These are phyloP conservation scores for Clonostachys solani DNA, from an alignment of 2,329 filamentous ascomycete species.

Conservation along the genomic window DNA sequence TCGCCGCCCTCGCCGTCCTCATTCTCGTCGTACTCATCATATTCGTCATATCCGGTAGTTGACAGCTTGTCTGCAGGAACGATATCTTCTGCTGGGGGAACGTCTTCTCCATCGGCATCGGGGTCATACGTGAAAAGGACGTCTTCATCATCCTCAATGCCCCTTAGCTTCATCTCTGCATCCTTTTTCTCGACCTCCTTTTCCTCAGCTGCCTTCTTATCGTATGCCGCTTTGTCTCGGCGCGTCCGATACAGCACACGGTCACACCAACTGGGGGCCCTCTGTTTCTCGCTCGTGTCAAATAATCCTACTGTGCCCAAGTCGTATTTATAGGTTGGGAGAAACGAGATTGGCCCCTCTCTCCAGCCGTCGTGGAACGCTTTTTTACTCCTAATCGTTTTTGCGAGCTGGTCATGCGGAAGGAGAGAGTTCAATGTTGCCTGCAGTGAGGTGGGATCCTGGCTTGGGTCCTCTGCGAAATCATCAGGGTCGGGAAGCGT, in stretches of 20 bases:
- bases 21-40: conserved; percentile 53
- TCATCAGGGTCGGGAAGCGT: conserved; percentile 60
- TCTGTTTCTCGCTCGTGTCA: conserved; percentile 90
- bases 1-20: conserved; percentile 39
- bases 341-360: conserved; percentile 81
- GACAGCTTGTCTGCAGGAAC: neutral
- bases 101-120: conserved; percentile 61
- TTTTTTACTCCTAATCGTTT: conserved; percentile 70
- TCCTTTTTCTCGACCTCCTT: conserved; percentile 67
- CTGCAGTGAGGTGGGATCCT: conserved; percentile 82
- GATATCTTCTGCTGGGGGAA: conserved; percentile 7
- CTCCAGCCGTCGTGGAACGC: conserved; percentile 89
- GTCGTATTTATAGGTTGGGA: conserved; percentile 98
- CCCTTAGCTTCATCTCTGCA: conserved; percentile 76
- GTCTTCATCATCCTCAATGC: conserved; percentile 75
- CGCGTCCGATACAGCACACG: conserved; percentile 83
- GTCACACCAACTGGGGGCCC: conserved; percentile 95
- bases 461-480: conserved; percentile 60
- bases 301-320: conserved; percentile 89
- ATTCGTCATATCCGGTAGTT: conserved; percentile 42
- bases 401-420: conserved; percentile 81
- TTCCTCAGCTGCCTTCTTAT: conserved; percentile 58
- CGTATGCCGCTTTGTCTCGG: conserved; percentile 62
- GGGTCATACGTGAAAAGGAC: conserved; percentile 81
- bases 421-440: conserved; percentile 84